Percentiles rank a stretch among this genome's conserved stretches.
Evolutionary conservation across 768 basidiomycete species (phyloP).

Genomic region (Mycena filopes): DNA sequence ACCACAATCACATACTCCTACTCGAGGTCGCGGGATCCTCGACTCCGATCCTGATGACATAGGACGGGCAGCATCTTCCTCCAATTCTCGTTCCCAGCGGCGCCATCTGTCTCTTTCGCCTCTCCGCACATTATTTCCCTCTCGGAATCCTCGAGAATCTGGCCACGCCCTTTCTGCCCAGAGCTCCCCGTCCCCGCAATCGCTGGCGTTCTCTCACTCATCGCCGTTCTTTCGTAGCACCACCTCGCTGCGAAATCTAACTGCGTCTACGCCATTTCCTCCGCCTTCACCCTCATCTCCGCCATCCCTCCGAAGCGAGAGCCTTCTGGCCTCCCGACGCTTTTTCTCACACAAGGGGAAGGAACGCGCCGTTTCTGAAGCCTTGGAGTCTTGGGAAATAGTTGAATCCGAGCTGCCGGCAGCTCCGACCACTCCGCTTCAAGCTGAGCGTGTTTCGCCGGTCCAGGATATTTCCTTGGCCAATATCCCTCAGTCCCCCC

Average conservation of each 20-base stretch:
- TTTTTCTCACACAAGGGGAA: constrained; percentile 54
- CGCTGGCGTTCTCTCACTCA: constrained; percentile 49
- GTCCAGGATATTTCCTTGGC: constrained; percentile 19
- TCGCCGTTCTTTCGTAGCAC: constrained; percentile 57
- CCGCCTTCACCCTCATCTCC: constrained; percentile 41
- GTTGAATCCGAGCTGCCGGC: constrained; percentile 41
- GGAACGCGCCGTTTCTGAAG: constrained; percentile 46
- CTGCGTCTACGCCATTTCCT: constrained; percentile 48
- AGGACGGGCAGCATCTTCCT: constrained; percentile 20
- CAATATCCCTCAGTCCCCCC: constrained; percentile 16
- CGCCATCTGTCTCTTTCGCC: constrained; percentile 58
- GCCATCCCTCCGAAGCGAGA: constrained; percentile 45
- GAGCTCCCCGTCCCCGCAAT: constrained; percentile 50
- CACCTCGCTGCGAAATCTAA: constrained; percentile 53
- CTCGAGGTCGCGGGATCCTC: constrained; percentile 44
- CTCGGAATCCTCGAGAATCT: constrained; percentile 42
- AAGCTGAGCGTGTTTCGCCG: constrained; percentile 43
- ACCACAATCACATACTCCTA: constrained; percentile 42
- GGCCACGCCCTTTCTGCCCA: constrained; percentile 56
- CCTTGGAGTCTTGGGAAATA: constrained; percentile 60
- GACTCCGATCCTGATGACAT: constrained; percentile 43
- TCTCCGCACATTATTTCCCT: constrained; percentile 57
- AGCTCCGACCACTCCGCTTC: constrained; percentile 31
- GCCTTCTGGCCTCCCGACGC: constrained; percentile 43
- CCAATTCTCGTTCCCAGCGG: constrained; percentile 42